Conservation (phyloP, 2,329 filamentous ascomycete species). For the Fusarium multiceps region DNA sequence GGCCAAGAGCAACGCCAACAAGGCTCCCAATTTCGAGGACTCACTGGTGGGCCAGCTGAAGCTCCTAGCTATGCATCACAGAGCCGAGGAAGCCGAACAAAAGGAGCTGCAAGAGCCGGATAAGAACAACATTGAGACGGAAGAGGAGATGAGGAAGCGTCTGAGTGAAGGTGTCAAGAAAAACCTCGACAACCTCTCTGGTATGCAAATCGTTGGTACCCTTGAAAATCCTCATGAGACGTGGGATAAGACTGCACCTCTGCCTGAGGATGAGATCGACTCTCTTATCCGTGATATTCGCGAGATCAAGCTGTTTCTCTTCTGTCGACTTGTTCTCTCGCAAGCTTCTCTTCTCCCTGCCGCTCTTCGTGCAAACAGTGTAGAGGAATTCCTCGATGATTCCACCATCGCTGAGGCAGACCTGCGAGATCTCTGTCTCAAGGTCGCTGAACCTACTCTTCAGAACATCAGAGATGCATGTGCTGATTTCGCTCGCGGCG, state of each 20-base stretch:
- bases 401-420: slow-evolving; percentile 41
- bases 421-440: slow-evolving; percentile 46
- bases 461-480: slow-evolving; percentile 48
- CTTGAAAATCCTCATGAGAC: slow-evolving; percentile 45
- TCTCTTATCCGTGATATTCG: slow-evolving; percentile 37
- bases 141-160: slow-evolving; percentile 45
- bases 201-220: slow-evolving; percentile 42
- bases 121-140: slow-evolving; percentile 46
- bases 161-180: slow-evolving; percentile 45
- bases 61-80: slow-evolving; percentile 34
- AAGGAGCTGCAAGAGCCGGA: slow-evolving; percentile 37
- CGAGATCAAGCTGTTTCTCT: slow-evolving; percentile 46
- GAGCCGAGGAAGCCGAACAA: not conserved
- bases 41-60: slow-evolving; percentile 17
- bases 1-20: slow-evolving; percentile 14
- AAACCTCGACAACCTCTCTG: slow-evolving; percentile 32
- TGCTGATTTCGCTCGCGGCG: slow-evolving; percentile 45
- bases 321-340: slow-evolving; percentile 45
- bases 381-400: slow-evolving; percentile 45
- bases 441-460: slow-evolving; percentile 43
- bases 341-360: slow-evolving; percentile 45
- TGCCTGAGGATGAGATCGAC: slow-evolving; percentile 44
- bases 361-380: slow-evolving; percentile 40
- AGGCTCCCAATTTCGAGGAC: not conserved
- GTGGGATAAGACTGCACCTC: slow-evolving; percentile 41